A percentile compares a stretch with the other conserved stretches of the same genome.
Conservation (phyloP, 2,329 filamentous ascomycete genomes). For the Penicillium sp. region DNA sequence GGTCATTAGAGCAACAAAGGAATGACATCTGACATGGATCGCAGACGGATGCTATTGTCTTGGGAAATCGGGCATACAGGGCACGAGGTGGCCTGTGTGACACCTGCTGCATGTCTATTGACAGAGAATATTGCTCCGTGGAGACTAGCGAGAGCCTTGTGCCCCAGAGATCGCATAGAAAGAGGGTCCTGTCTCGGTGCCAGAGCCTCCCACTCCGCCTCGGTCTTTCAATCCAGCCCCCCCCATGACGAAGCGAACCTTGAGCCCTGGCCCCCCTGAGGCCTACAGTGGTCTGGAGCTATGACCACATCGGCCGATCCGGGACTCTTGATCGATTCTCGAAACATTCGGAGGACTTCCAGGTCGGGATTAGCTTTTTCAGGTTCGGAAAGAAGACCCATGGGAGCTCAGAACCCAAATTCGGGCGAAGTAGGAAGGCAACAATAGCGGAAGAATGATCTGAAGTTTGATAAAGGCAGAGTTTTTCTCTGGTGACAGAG, state of each 20-base stretch:
- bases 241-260: conserved; percentile 3
- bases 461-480: not conserved
- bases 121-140: not conserved
- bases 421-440: conserved; percentile 2
- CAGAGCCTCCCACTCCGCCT: not conserved
- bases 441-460: not conserved
- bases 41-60: not conserved
- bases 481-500: not conserved
- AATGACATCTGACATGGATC: not conserved
- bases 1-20: not conserved
- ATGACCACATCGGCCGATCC: conserved; percentile 23
- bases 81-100: not conserved
- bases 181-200: not conserved
- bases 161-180: not conserved
- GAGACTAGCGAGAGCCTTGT: not conserved
- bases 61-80: not conserved
- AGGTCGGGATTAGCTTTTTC: conserved; percentile 9
- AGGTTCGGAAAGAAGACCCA: conserved; percentile 10
- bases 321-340: conserved; percentile 20
- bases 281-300: conserved; percentile 15
- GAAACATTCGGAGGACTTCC: conserved; percentile 13
- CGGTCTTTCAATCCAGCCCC: not conserved
- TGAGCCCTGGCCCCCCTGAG: not conserved
- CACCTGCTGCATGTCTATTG: not conserved
- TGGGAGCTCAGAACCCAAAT: conserved; percentile 13